Evolutionary conservation across 2,329 filamentous ascomycete genomes (phyloP), one percentile per base, ranked within the genome.

Genomic region (Chaetomium sp.): DNA sequence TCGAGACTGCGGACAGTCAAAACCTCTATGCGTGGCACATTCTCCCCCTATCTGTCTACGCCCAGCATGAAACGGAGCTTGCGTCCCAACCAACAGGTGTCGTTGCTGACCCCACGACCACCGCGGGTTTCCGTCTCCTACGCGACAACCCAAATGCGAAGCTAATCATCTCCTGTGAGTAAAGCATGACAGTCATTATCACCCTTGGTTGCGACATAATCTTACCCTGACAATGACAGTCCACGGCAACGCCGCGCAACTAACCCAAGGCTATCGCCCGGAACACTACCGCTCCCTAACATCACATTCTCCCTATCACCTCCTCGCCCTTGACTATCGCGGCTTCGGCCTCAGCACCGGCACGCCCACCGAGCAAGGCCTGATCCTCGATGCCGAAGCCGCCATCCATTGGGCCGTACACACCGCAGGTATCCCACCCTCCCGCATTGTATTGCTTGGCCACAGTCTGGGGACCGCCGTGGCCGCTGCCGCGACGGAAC

Each of bases 381-480:
- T 97, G 6, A 88, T 95, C 54, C 82, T 81, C 4, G 92, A 97
- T 67, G 89, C 86, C 12, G 76, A 87, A 3, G 78, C 89, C 0
- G 73, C 89, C 3, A 76, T 95, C 3, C 79, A 90, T 58, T 95
- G 88, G 74, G 82, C 88, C 8, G 76, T 90, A 40, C 73, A 81
- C 19, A 74, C 79, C 1, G 82, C 85, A 11, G 74, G 80, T 0
- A 78, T 96, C 14, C 77, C 87, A 0, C 74, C 89, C 0, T 78
- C 80, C 41, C 84, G 84, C 33, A 94, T 96, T 59, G 83, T 92
- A 3, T 76, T 96, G 34, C 74, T 95, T 3, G 92, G 91, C 14
- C 91, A 96, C 65, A 94, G 88, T 64, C 79, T 97, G 0, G 92
- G 92, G 32, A 96, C 92, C 0, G 91, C 89, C 0, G 88, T 96